phyloP scores from a whole-genome alignment of 2,329 filamentous ascomycete genomes.

The Bipolaris bicolor region DNA sequence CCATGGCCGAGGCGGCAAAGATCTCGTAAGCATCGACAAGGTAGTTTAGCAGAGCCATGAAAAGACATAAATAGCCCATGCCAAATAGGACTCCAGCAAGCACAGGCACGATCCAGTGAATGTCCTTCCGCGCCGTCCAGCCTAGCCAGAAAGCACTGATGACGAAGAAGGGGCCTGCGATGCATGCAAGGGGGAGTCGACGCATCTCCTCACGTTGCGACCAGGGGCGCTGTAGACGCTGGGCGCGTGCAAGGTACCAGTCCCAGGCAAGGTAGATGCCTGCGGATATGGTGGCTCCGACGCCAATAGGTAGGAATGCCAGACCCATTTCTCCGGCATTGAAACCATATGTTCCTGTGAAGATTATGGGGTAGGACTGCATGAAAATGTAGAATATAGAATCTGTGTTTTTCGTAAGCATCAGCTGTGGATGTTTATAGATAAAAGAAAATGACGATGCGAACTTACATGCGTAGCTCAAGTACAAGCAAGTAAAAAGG shows the following conservation, averaged over 20 bases:
- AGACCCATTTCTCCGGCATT: conserved; percentile 69
- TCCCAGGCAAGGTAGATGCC: conserved; percentile 72
- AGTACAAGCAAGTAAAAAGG: conserved; percentile 71
- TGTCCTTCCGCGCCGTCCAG: conserved; percentile 46
- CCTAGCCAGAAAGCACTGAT: conserved; percentile 52
- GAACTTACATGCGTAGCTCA: conserved; percentile 63
- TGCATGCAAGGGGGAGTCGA: conserved; percentile 72
- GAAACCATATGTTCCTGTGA: conserved; percentile 67
- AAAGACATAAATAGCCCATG: conserved; percentile 56
- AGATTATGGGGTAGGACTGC: conserved; percentile 73
- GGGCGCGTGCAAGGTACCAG: conserved; percentile 60
- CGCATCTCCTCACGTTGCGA: conserved; percentile 68
- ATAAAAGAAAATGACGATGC: background rate
- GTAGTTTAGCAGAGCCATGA: conserved; percentile 67
- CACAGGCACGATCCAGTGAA: conserved; percentile 55
- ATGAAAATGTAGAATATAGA: conserved; percentile 76
- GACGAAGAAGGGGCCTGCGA: conserved; percentile 68
- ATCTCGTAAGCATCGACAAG: conserved; percentile 70
- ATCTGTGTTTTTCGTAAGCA: conserved; percentile 24
- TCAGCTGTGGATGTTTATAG: background rate
- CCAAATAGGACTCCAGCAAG: conserved; percentile 53
- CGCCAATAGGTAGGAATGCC: conserved; percentile 71
- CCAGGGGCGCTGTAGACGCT: conserved; percentile 60
- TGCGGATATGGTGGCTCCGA: conserved; percentile 65
- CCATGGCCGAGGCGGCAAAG: conserved; percentile 78